Percentiles rank a stretch among this genome's conserved stretches.
Conservation (phyloP, 176 grass and related monocot species). For the Ensete ventricosum region DNA sequence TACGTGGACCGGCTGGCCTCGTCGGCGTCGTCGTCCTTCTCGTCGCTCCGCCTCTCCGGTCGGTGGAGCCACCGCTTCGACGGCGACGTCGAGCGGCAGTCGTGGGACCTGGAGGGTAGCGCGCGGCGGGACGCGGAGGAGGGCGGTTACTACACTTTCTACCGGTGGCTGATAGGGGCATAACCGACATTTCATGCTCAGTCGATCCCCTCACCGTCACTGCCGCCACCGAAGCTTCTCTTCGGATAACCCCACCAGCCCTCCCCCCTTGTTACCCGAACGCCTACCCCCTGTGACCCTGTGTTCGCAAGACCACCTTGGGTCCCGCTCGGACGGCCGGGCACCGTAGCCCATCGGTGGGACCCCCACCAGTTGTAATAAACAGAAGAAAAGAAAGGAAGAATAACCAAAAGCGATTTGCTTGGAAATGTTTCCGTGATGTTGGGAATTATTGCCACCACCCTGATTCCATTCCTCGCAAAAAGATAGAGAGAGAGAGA, state of each 20-base stretch:
- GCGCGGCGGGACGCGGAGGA: slow-evolving; percentile 33
- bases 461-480: neutral
- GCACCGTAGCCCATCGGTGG: neutral
- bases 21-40: slow-evolving; percentile 59
- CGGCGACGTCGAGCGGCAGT: slow-evolving; percentile 22
- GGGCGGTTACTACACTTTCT: slow-evolving; percentile 39
- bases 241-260: neutral
- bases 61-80: slow-evolving; percentile 58
- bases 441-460: neutral
- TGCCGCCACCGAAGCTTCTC: slow-evolving; percentile 12
- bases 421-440: neutral
- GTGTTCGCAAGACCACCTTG: neutral
- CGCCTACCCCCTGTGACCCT: neutral
- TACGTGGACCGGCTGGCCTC: slow-evolving; percentile 31
- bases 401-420: neutral
- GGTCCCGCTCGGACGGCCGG: no score
- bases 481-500: neutral
- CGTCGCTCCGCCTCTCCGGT: slow-evolving; percentile 39
- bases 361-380: neutral
- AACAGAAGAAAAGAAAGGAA: neutral
- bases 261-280: neutral
- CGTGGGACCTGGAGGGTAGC: slow-evolving; percentile 61
- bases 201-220: no score
- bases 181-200: neutral
- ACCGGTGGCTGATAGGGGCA: slow-evolving; percentile 63